Evolutionary conservation across 1,139 yeast species (phyloP).

Genomic region (Ogataea hybrid): DNA sequence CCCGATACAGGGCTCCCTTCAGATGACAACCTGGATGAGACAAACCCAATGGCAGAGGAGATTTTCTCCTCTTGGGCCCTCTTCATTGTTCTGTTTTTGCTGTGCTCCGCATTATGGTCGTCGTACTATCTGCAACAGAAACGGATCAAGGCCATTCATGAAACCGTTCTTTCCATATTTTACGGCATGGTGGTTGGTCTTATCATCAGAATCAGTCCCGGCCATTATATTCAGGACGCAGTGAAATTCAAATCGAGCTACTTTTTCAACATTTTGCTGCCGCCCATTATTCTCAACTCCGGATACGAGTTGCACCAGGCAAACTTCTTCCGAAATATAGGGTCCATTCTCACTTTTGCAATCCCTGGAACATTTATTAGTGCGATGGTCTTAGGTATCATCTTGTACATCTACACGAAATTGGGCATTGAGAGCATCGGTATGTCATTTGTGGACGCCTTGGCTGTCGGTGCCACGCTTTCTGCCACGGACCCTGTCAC

Average conservation of each 20-base stretch:
- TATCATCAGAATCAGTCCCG: conserved; percentile 85
- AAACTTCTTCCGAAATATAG: conserved; percentile 88
- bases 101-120: conserved; percentile 92
- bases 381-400: conserved; percentile 82
- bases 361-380: conserved; percentile 96
- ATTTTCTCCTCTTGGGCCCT: conserved; percentile 97
- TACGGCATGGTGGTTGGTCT: conserved; percentile 97
- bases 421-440: conserved; percentile 85
- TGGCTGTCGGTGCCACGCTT: conserved; percentile 95
- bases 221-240: conserved; percentile 95
- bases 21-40: conserved; percentile 55
- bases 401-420: conserved; percentile 86
- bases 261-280: conserved; percentile 89
- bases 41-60: conserved; percentile 95
- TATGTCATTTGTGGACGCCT: conserved; percentile 91
- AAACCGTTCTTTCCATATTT: conserved; percentile 91
- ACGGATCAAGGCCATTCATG: conserved; percentile 92
- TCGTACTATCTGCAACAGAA: conserved; percentile 90
- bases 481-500: conserved; percentile 99
- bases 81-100: conserved; percentile 74
- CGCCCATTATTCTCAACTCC: conserved; percentile 94
- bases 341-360: conserved; percentile 90
- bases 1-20: conserved; percentile 54
- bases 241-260: conserved; percentile 94
- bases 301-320: conserved; percentile 97